phyloP scores from a whole-genome alignment of 2,329 filamentous ascomycete species.

The Xylaria digitata region DNA sequence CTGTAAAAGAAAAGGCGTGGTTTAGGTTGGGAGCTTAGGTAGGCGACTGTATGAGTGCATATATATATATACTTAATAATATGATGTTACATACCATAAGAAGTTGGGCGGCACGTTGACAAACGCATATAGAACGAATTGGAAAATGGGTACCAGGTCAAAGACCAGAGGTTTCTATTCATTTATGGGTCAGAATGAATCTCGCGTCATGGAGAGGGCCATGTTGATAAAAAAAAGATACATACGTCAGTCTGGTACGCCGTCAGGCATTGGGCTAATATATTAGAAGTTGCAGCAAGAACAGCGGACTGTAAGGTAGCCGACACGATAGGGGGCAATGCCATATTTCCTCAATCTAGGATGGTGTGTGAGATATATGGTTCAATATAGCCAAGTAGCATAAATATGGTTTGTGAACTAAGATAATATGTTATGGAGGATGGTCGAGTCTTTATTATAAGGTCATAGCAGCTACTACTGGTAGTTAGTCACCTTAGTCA shows the following conservation, averaged over 20 bases:
- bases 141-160: conserved; percentile 75
- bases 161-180: conserved; percentile 69
- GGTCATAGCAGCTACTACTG: neutral
- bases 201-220: neutral
- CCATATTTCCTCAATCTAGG: conserved; percentile 44
- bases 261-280: conserved; percentile 77
- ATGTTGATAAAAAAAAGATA: neutral
- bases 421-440: neutral
- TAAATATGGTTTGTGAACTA: neutral
- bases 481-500: neutral
- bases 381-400: too few species aligned
- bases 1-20: neutral
- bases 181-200: conserved; percentile 16
- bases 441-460: neutral
- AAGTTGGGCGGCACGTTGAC: conserved; percentile 85
- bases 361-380: neutral
- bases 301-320: conserved; percentile 74
- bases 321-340: conserved; percentile 63
- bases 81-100: conserved; percentile 67
- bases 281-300: conserved; percentile 74
- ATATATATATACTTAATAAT: neutral
- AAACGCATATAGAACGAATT: conserved; percentile 80
- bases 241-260: conserved; percentile 70
- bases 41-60: too few species aligned
- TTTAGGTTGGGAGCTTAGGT: neutral